phyloP scores from a whole-genome alignment of 345 rosid genomes.

The Acer yangbiense region DNA sequence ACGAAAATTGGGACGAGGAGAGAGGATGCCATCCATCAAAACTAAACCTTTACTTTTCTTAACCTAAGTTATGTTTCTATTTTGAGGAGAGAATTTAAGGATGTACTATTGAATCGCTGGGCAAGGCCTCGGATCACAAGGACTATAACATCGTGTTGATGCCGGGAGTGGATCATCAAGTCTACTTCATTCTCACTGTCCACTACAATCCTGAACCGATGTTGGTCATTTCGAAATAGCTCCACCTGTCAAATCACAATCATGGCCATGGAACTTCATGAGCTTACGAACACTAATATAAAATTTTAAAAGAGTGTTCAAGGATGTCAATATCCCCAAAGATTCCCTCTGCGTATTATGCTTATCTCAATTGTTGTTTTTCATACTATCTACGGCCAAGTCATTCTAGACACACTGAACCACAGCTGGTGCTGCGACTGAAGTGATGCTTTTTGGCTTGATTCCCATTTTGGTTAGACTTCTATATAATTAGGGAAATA shows the following conservation, averaged over 20 bases:
- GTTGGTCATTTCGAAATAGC: slow-evolving; percentile 77
- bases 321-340: no score
- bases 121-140: slow-evolving; percentile 92
- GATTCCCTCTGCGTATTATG: not conserved
- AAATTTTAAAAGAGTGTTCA: no score
- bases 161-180: slow-evolving; percentile 80
- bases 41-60: slow-evolving; percentile 17
- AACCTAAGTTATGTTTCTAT: slow-evolving; percentile 49
- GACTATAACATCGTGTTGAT: slow-evolving; percentile 71
- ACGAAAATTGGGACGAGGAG: not conserved
- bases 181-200: slow-evolving; percentile 85
- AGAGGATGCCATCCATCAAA: not conserved
- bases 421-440: no score
- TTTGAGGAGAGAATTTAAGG: slow-evolving; percentile 91
- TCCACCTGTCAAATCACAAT: slow-evolving; percentile 7
- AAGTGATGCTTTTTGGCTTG: no score
- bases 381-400: no score
- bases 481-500: not conserved
- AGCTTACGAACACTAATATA: not conserved
- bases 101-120: slow-evolving; percentile 92
- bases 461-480: no score
- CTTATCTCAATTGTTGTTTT: no score
- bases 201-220: slow-evolving; percentile 80
- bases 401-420: no score
- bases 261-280: not conserved